Base-by-base conservation (phyloP, 805 yeast species). In the Saccharomycodes ludwigii region DNA sequence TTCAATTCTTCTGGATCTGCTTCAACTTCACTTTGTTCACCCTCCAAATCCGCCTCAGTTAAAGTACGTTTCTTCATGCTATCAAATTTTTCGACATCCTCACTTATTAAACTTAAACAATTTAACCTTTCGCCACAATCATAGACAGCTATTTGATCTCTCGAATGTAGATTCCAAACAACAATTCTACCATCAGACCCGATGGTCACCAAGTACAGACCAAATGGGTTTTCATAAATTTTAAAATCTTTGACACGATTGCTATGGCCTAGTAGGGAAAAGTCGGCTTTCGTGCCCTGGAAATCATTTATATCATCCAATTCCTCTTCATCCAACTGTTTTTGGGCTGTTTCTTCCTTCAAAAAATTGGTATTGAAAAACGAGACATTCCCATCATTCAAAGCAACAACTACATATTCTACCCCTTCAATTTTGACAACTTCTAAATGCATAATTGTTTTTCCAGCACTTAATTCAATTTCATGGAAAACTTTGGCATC, bases 101-200 rank as follows among this genome's bases (percentile, higher is more conserved):
- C 98, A 24, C 78, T 73, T 31, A 81, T 72, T 3, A 80, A 67
- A 10, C 77, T 68, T 15, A 85, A 75, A 58, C 95, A 88, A 53
- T 83, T 88, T 40, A 91, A 66, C 47, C 98, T 68, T 57, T 91
- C 97, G 9, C 93, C 94, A 14, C 88, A 70, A 40, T 77, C 83
- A 52, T 85, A 88, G 3, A 84, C 91, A 0, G 95, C 96, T 16
- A 85, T 68, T 53, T 85, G 94, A 46, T 82, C 93, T 44, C 68
- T 66, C 2, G 60, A 46, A 1, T 58, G 50, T 49, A 77, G 58
- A 50, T 86, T 79, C 95, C 96, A 88, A 3, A 88, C 80, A 6
- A 91, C 94, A 32, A 88, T 77, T 46, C 72, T 80, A 17, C 97
- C 97, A 54, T 88, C 97, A 0, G 96, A 82, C 1, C 95, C 82